phyloP scores from a whole-genome alignment of 495 filamentous ascomycete species.

The Xylaria bambusicola region DNA sequence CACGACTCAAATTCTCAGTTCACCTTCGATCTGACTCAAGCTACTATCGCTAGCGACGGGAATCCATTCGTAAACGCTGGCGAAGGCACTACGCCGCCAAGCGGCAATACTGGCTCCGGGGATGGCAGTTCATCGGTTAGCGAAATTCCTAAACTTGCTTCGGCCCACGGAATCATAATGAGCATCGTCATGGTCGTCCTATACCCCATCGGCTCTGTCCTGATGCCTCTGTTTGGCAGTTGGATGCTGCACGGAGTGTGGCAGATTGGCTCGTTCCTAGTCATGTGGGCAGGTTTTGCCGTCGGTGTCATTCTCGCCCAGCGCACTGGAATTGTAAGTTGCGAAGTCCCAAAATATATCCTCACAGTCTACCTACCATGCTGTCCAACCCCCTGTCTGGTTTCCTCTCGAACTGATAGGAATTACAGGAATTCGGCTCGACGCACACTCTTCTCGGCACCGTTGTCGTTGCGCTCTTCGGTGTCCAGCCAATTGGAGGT shows the following conservation, averaged over 20 bases:
- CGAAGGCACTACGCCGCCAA: too few relatives aligned
- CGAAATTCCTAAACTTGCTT: constrained; percentile 27
- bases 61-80: constrained; percentile 61
- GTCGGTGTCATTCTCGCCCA: constrained; percentile 57
- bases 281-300: constrained; percentile 63
- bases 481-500: constrained; percentile 67
- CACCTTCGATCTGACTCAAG: constrained; percentile 56
- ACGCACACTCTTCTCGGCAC: constrained; percentile 58
- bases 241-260: constrained; percentile 58
- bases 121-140: constrained; percentile 13
- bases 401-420: constrained; percentile 14
- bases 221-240: constrained; percentile 55
- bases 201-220: constrained; percentile 58
- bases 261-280: constrained; percentile 58
- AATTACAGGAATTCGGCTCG: constrained; percentile 40
- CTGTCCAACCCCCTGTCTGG: background rate
- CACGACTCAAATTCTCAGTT: constrained; percentile 62
- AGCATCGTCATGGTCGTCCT: constrained; percentile 56
- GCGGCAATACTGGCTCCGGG: constrained; percentile 4
- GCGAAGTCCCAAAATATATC: background rate
- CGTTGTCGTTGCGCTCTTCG: constrained; percentile 57
- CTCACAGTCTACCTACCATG: background rate
- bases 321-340: constrained; percentile 41
- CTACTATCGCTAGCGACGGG: constrained; percentile 52
- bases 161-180: constrained; percentile 57